A percentile compares a stretch with the other conserved stretches of the same genome.
Conservation (phyloP, 2,329 filamentous ascomycete species). For the Penicillium sp. region DNA sequence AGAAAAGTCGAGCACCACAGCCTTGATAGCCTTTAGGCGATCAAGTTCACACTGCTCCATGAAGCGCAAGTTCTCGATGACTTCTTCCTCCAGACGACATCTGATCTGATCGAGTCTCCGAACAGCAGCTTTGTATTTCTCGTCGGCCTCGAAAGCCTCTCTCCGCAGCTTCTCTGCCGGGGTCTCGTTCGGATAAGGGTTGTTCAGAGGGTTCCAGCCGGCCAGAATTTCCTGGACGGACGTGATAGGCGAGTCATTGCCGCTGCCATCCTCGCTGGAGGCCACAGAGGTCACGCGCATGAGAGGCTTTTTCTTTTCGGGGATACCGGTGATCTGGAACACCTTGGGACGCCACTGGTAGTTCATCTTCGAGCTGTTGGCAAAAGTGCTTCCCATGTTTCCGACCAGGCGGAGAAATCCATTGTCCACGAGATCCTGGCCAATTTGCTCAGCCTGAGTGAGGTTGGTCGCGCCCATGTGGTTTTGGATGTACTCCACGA, state of each 20-base stretch:
- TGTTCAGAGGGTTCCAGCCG: constrained; percentile 91
- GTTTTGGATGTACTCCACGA: constrained; percentile 92
- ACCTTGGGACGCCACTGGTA: constrained; percentile 96
- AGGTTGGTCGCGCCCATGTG: constrained; percentile 81
- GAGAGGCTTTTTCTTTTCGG: constrained; percentile 78
- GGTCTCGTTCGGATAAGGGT: constrained; percentile 89
- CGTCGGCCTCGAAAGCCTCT: constrained; percentile 87
- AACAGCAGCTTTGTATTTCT: constrained; percentile 86
- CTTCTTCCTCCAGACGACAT: constrained; percentile 93
- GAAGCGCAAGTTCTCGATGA: constrained; percentile 88
- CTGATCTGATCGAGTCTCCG: constrained; percentile 85
- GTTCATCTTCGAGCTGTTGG: constrained; percentile 95
- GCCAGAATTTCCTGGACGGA: constrained; percentile 86
- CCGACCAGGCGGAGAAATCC: constrained; percentile 89
- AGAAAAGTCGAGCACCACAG: constrained; percentile 95
- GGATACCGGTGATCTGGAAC: constrained; percentile 83
- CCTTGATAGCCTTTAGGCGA: constrained; percentile 95
- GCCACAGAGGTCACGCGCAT: constrained; percentile 74
- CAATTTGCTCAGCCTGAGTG: constrained; percentile 89
- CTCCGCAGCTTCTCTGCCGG: constrained; percentile 81
- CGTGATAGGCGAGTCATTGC: constrained; percentile 77
- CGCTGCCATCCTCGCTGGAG: constrained; percentile 60
- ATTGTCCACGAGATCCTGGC: constrained; percentile 84
- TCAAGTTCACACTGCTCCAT: constrained; percentile 97
- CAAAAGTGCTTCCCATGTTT: constrained; percentile 92